Conservation (phyloP, 495 filamentous ascomycete genomes). For the Penicillium coffeae region DNA sequence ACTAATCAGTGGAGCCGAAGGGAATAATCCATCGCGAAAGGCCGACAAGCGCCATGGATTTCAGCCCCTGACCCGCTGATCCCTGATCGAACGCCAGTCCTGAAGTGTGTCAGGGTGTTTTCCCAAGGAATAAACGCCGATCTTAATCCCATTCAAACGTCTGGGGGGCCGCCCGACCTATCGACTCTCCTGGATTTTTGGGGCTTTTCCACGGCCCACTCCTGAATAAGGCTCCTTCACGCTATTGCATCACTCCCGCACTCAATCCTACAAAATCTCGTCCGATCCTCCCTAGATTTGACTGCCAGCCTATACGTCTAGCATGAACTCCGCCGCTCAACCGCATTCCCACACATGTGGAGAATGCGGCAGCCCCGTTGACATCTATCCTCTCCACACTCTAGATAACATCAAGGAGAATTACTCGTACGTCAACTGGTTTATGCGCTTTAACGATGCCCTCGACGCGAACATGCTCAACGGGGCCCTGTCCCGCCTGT, state of each 20-base stretch:
- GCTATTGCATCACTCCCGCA: background rate
- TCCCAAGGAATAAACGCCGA: background rate
- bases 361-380: background rate
- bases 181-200: background rate
- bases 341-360: background rate
- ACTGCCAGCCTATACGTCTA: background rate
- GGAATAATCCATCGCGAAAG: background rate
- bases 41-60: background rate
- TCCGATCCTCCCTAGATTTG: background rate
- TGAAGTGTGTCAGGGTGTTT: background rate
- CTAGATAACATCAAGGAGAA: conserved; percentile 13
- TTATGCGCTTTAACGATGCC: conserved; percentile 44
- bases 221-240: background rate
- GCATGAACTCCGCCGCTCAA: background rate
- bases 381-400: conserved; percentile 15
- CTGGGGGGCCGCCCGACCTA: background rate
- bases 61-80: background rate
- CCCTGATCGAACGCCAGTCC: background rate
- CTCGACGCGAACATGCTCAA: conserved; percentile 43
- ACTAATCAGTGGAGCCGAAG: background rate
- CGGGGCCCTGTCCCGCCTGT: conserved; percentile 31
- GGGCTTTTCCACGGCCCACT: background rate
- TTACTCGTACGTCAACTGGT: conserved; percentile 14
- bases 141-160: background rate
- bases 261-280: background rate